Percentiles rank a stretch among this genome's conserved stretches.
Conservation (phyloP, 495 filamentous ascomycete genomes). For the Lophium mytilinum region DNA sequence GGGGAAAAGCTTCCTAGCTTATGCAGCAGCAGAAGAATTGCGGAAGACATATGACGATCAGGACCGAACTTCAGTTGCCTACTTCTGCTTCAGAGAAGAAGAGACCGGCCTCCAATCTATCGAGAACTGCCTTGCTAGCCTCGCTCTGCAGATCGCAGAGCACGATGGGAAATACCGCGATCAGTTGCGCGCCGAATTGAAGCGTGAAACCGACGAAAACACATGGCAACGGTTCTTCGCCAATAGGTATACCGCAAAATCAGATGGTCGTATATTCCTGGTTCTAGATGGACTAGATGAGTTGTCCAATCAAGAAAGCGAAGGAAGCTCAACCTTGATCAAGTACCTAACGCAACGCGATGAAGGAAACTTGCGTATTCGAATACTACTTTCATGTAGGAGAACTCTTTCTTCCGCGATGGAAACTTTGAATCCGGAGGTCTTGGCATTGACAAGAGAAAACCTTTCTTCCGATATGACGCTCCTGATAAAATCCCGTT, state of each 20-base stretch:
- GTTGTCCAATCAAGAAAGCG: background rate
- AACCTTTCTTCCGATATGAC: too few relatives aligned
- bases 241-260: background rate
- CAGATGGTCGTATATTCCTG: background rate
- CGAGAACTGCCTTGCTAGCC: background rate
- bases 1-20: background rate
- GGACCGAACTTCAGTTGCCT: background rate
- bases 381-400: background rate
- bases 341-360: background rate
- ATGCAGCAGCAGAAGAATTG: background rate
- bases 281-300: constrained; percentile 6
- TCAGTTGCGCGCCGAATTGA: background rate
- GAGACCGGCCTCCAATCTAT: constrained; percentile 1
- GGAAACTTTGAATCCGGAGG: too few relatives aligned
- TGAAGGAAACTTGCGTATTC: background rate
- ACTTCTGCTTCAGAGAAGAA: constrained; percentile 6
- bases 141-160: constrained; percentile 5
- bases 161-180: constrained; percentile 1
- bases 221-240: constrained; percentile 2
- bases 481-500: too few relatives aligned
- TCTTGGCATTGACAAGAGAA: too few relatives aligned
- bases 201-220: background rate
- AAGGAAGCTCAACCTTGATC: background rate
- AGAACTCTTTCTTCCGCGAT: too few relatives aligned
- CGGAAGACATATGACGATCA: background rate